A percentile compares a stretch with the other conserved stretches of the same genome.
These are phyloP conservation scores for Neurospora sp. DNA, from an alignment of 495 filamentous ascomycete species.

Conservation along the genomic window DNA sequence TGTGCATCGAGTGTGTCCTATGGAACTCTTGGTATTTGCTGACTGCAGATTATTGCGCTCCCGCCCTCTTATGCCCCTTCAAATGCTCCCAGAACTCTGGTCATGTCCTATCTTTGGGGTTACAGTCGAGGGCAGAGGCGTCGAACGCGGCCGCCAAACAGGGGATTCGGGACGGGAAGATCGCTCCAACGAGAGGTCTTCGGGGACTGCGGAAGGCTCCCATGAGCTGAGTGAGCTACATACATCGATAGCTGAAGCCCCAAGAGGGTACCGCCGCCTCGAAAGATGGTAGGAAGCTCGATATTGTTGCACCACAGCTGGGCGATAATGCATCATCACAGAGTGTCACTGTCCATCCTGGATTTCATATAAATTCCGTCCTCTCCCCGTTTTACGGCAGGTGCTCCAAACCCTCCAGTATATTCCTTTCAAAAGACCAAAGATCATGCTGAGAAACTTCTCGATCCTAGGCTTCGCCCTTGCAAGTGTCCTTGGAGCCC, in stretches of 20 bases:
- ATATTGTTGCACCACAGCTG: not conserved
- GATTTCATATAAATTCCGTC: not conserved
- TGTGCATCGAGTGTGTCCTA: not conserved
- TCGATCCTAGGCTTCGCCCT: not conserved
- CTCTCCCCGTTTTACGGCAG: not conserved
- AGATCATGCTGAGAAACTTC: too few species aligned
- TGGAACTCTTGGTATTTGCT: not conserved
- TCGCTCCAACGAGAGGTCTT: not conserved
- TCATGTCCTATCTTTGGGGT: not conserved
- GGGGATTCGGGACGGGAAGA: not conserved
- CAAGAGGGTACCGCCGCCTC: not conserved
- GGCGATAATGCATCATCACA: not conserved
- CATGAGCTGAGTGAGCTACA: not conserved
- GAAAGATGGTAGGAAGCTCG: not conserved
- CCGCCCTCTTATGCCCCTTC: not conserved
- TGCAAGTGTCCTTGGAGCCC: too few species aligned
- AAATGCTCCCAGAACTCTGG: not conserved
- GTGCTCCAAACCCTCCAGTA: not conserved
- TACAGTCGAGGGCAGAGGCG: not conserved
- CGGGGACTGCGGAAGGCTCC: not conserved
- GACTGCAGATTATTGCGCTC: not conserved
- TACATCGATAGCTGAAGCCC: not conserved
- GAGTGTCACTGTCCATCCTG: not conserved
- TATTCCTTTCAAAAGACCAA: too few species aligned
- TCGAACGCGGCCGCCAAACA: not conserved